Percentiles rank a stretch among this genome's conserved stretches.
These are phyloP conservation scores for Alternaria burnsii DNA, from an alignment of 2,329 filamentous ascomycete species.

Conservation along the genomic window DNA sequence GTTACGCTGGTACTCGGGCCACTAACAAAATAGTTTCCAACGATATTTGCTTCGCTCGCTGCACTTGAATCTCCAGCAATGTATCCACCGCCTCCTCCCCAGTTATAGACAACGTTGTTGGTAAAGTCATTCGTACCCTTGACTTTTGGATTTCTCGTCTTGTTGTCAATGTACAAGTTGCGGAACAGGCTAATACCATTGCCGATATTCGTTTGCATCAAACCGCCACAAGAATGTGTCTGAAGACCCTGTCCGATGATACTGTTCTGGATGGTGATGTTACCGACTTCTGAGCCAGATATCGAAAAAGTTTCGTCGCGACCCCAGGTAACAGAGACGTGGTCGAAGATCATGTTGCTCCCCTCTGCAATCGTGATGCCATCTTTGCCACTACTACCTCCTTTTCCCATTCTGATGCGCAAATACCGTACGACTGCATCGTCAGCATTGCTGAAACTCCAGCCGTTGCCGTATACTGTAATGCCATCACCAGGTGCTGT, in stretches of 20 bases:
- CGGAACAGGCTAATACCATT: conserved; percentile 61
- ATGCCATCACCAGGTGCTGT: conserved; percentile 61
- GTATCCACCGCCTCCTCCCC: conserved; percentile 63
- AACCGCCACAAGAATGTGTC: conserved; percentile 62
- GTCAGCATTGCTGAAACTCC: conserved; percentile 62
- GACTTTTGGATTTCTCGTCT: conserved; percentile 66
- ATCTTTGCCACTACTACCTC: conserved; percentile 62
- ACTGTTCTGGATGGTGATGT: conserved; percentile 62
- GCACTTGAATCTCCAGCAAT: conserved; percentile 62
- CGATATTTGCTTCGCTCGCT: conserved; percentile 60
- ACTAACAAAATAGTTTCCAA: conserved; percentile 66
- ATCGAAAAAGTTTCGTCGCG: conserved; percentile 65
- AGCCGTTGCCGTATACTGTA: conserved; percentile 64
- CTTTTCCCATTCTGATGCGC: conserved; percentile 63
- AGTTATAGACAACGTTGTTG: conserved; percentile 64
- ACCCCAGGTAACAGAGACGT: conserved; percentile 64
- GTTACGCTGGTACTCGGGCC: conserved; percentile 61
- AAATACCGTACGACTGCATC: conserved; percentile 65
- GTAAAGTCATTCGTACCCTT: conserved; percentile 65
- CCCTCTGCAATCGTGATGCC: conserved; percentile 63
- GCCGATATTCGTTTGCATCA: conserved; percentile 60
- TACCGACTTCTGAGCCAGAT: conserved; percentile 55
- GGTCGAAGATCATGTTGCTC: conserved; percentile 65
- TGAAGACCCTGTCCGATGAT: conserved; percentile 65
- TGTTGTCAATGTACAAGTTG: conserved; percentile 66